Evolutionary conservation across 2,329 filamentous ascomycete species (phyloP).

Genomic region (Thermomyces lanuginosus): DNA sequence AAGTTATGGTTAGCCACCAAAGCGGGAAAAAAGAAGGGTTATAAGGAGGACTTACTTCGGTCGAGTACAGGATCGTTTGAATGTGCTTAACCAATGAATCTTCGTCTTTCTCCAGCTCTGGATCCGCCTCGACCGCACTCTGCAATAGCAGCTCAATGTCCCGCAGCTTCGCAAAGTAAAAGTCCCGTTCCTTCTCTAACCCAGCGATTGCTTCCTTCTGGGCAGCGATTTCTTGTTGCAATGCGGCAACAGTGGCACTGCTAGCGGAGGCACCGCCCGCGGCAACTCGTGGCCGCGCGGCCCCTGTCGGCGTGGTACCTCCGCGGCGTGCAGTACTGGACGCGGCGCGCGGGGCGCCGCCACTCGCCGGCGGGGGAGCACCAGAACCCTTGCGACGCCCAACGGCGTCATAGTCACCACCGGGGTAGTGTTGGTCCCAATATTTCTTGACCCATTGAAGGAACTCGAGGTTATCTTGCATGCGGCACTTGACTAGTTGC

Average conservation of each 20-base stretch:
- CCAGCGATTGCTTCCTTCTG: constrained; percentile 93
- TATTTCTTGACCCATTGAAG: constrained; percentile 92
- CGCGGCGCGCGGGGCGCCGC: constrained; percentile 34
- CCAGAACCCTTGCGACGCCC: constrained; percentile 64
- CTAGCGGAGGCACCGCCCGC: constrained; percentile 38
- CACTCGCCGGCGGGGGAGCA: constrained; percentile 32
- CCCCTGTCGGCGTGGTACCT: constrained; percentile 46
- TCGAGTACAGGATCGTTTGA: constrained; percentile 92
- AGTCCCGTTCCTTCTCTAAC: constrained; percentile 89
- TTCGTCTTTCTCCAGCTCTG: constrained; percentile 85
- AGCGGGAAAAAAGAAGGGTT: not conserved
- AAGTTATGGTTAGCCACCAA: constrained; percentile 4
- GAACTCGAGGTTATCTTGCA: constrained; percentile 99
- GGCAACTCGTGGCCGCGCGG: constrained; percentile 30
- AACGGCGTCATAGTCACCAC: constrained; percentile 89
- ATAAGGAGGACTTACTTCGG: constrained; percentile 42
- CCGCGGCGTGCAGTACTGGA: constrained; percentile 34
- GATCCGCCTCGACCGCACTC: constrained; percentile 80
- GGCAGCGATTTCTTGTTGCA: constrained; percentile 71
- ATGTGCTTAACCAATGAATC: constrained; percentile 87
- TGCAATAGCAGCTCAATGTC: constrained; percentile 94
- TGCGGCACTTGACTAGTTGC: constrained; percentile 88
- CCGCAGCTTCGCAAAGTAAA: constrained; percentile 96
- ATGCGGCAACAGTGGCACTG: constrained; percentile 49
- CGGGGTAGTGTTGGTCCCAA: constrained; percentile 97